Conservation (phyloP, 768 basidiomycete species). For the Lactarius evosmus region DNA sequence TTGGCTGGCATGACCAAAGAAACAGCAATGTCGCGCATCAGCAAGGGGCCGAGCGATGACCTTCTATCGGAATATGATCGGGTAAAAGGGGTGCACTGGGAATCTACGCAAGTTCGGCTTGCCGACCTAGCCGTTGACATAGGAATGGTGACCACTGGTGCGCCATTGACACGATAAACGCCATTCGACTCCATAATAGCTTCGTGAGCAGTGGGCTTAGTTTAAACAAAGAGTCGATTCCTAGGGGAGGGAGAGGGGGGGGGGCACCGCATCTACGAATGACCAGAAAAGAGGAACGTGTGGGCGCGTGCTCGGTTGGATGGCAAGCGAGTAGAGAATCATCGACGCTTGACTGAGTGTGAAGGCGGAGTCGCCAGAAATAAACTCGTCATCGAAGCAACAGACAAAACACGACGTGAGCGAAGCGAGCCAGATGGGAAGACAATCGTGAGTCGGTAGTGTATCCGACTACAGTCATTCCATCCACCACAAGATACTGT, state of each 20-base stretch:
- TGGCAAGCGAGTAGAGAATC: background rate
- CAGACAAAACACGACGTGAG: background rate
- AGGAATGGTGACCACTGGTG: background rate
- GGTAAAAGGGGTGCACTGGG: background rate
- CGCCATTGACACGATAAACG: background rate
- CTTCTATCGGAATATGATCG: background rate
- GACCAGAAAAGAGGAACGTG: background rate
- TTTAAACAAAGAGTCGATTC: background rate
- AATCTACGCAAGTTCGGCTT: background rate
- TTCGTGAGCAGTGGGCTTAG: background rate
- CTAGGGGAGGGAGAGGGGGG: background rate
- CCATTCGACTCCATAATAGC: background rate
- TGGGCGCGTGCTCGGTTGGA: background rate
- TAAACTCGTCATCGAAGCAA: background rate
- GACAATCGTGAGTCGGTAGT: no score
- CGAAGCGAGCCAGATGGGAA: background rate
- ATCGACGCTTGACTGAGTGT: background rate
- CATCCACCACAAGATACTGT: background rate
- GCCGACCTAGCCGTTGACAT: background rate
- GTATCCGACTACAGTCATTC: background rate
- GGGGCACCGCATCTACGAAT: background rate
- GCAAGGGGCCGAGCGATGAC: background rate
- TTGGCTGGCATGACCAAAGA: background rate
- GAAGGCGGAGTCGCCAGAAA: background rate
- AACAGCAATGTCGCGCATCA: background rate